Base-by-base conservation (phyloP, 1,139 yeast genomes). In the Candida sp. region DNA sequence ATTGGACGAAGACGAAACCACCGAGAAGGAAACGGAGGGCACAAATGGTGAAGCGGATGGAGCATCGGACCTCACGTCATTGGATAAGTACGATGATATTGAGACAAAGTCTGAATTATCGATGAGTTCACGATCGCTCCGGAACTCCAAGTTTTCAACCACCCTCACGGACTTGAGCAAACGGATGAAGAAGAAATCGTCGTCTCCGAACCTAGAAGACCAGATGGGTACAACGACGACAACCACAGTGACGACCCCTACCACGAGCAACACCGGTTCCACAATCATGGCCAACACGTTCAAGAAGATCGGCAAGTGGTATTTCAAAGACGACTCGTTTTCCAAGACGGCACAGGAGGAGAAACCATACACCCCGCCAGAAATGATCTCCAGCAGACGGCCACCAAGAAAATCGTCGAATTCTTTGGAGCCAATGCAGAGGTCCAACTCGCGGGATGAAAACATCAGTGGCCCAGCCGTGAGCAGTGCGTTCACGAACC, bases 221-320 rank as follows among this genome's bases (percentile, higher is more conserved):
- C 46, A 40, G 30, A 43, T 35, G 7, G 35, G 25, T 7, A 23
- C 11, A 6, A 43, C 49, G 1, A 34, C 40, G 12, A 31, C 49
- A 8, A 44, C 45, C 11, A 42, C 47, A 34, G n/a, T 40, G 5
- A 39, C 42, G 4, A 37, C 35, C 7, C 26, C 34, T 7, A n/a
- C 45, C 23, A 32, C 30, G 23, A 32, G 2, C 12, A 7, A 34
- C 17, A 34, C 47, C 7, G 48, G 49, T 32, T 49, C 54, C 6
- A 41, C 58, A 2, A 48, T 63, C 3, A 59, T 68, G 48, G 42
- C 52, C 17, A 68, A 62, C 47, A 81, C 88, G 0, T 66, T 86
- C 46, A 81, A 77, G 53, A 86, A 83, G 58, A 68, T 88, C n/a
- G 90, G 89, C 2, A 85, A 81, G 55, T 86, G 93, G 91, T 87